Conservation (phyloP, 306 rosid species). For the Hippophae tibetana region DNA sequence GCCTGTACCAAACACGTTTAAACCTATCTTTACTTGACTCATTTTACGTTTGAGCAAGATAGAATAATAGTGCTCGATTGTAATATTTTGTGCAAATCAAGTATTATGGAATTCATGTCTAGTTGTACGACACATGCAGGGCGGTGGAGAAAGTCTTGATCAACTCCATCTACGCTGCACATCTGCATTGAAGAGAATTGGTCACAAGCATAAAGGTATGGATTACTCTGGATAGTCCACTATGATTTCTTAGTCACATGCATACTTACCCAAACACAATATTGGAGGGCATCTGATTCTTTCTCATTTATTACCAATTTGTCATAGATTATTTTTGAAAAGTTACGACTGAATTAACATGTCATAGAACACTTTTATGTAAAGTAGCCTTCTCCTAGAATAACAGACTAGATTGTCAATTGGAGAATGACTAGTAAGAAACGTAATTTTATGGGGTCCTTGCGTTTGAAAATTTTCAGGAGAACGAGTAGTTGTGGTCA, state of each 20-base stretch:
- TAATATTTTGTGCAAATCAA: too few relatives aligned
- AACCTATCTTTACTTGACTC: too few relatives aligned
- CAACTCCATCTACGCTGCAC: conserved; percentile 69
- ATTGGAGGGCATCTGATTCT: not conserved
- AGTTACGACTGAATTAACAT: too few relatives aligned
- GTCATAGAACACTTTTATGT: not conserved
- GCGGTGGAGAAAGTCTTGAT: conserved; percentile 88
- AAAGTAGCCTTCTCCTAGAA: not conserved
- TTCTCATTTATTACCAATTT: not conserved
- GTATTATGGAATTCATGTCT: conserved; percentile 16
- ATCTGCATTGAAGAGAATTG: conserved; percentile 54
- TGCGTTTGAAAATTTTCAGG: conserved; percentile 37
- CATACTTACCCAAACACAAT: not conserved
- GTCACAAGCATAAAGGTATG: conserved; percentile 66
- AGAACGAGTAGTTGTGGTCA: conserved; percentile 55
- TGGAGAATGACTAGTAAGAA: not conserved
- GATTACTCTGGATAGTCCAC: not conserved
- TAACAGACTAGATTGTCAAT: not conserved
- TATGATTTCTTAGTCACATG: not conserved
- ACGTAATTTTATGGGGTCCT: conserved; percentile 12
- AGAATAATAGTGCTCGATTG: too few relatives aligned
- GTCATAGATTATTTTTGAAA: too few relatives aligned
- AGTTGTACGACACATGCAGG: conserved; percentile 35
- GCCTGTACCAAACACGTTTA: too few relatives aligned
- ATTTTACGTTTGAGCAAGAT: too few relatives aligned